Evolutionary conservation across 2,329 filamentous ascomycete species (phyloP).

Genomic region (Coniella lustricola): DNA sequence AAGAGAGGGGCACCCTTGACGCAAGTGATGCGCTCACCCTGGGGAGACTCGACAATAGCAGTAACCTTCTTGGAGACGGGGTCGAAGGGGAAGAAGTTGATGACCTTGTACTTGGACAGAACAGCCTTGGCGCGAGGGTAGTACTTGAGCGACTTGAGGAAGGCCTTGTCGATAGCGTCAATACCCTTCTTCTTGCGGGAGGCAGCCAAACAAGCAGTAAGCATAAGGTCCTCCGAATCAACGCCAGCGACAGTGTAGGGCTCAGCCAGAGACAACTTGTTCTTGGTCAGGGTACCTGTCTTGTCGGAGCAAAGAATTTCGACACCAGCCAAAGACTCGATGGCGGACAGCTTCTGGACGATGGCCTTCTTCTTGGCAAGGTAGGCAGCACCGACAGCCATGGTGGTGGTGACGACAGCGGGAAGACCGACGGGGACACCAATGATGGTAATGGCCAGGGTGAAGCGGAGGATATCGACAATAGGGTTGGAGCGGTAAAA

Average conservation of each 20-base stretch:
- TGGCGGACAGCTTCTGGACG: slow-evolving; percentile 85
- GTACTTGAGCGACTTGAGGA: slow-evolving; percentile 75
- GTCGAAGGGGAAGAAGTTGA: slow-evolving; percentile 84
- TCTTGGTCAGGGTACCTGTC: slow-evolving; percentile 89
- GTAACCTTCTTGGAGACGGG: slow-evolving; percentile 90
- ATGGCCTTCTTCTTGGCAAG: slow-evolving; percentile 90
- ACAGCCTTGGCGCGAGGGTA: slow-evolving; percentile 78
- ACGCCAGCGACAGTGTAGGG: slow-evolving; percentile 78
- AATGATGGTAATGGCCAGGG: slow-evolving; percentile 82
- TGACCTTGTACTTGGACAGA: slow-evolving; percentile 75
- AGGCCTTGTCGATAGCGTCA: slow-evolving; percentile 90
- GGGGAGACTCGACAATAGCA: slow-evolving; percentile 73
- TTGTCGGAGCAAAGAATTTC: slow-evolving; percentile 94
- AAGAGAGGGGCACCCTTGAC: slow-evolving; percentile 88
- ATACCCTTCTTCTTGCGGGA: slow-evolving; percentile 95
- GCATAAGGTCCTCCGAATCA: slow-evolving; percentile 81
- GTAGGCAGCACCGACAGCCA: slow-evolving; percentile 89
- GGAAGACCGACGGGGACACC: slow-evolving; percentile 91
- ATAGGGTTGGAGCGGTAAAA: slow-evolving; percentile 85
- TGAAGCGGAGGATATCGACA: slow-evolving; percentile 73
- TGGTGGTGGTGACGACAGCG: slow-evolving; percentile 87
- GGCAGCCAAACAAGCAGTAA: slow-evolving; percentile 82
- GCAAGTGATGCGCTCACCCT: slow-evolving; percentile 78
- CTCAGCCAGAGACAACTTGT: slow-evolving; percentile 82
- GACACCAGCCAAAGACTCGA: slow-evolving; percentile 86